A percentile compares a stretch with the other conserved stretches of the same genome.
These are phyloP conservation scores for Protoeuglena noctilucae DNA, from an alignment of 139 green algal genomes.

Conservation along the genomic window DNA sequence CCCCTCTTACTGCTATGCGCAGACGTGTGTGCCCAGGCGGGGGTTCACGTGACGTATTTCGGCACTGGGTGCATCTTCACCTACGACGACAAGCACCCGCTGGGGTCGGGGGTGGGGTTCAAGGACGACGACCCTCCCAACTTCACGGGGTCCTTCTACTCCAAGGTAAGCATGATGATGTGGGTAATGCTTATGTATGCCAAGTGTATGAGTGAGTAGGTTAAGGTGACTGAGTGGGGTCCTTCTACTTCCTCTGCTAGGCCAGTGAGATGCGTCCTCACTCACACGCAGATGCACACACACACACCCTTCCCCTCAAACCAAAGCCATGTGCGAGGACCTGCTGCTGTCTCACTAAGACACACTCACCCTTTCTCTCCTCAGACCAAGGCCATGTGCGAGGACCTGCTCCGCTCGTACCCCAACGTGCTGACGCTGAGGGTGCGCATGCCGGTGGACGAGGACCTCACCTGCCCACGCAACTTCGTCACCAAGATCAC, in stretches of 20 bases:
- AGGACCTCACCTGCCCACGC: constrained; percentile 67
- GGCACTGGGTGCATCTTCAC: constrained; percentile 97
- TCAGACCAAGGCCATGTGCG: constrained; percentile 60
- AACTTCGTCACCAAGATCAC: constrained; percentile 99
- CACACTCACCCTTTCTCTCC: too few relatives aligned
- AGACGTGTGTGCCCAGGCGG: constrained; percentile 38
- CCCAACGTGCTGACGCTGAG: constrained; percentile 82
- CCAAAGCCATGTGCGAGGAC: constrained; percentile 74
- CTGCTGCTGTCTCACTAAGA: constrained; percentile 76
- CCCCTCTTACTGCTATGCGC: too few relatives aligned
- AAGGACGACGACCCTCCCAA: constrained; percentile 84
- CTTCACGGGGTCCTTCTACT: constrained; percentile 96
- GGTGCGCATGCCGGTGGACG: constrained; percentile 92
- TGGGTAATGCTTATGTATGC: too few relatives aligned
- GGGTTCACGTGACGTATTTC: constrained; percentile 89
- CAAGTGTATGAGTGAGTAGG: too few relatives aligned
- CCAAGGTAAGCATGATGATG: constrained; percentile 72
- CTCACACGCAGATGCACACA: too few relatives aligned
- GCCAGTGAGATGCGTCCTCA: too few relatives aligned
- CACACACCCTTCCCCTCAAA: constrained; percentile 3
- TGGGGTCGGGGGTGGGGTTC: constrained; percentile 72
- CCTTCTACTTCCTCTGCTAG: too few relatives aligned
- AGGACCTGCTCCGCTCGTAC: constrained; percentile 77
- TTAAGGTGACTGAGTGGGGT: too few relatives aligned
- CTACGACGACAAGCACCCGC: constrained; percentile 72